Evolutionary conservation across 2,329 filamentous ascomycete species (phyloP).

Genomic region (Fusarium avenaceum): DNA sequence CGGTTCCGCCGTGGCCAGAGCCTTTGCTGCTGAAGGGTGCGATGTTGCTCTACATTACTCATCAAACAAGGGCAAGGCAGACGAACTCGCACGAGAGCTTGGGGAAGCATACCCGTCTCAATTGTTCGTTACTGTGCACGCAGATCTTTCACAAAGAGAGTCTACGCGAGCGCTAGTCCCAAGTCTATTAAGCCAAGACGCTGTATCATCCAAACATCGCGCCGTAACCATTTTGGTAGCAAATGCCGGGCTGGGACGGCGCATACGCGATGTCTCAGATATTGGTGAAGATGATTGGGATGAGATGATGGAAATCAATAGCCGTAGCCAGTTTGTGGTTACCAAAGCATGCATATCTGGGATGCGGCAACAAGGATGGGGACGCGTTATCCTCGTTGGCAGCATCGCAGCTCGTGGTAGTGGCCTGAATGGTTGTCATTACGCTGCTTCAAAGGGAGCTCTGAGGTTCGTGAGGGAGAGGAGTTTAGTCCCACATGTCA

Average conservation of each 20-base stretch:
- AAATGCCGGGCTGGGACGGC: constrained; percentile 52
- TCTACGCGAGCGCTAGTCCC: constrained; percentile 22
- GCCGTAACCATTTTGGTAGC: constrained; percentile 52
- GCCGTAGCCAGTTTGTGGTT: constrained; percentile 53
- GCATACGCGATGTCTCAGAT: constrained; percentile 52
- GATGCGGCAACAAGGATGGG: constrained; percentile 53
- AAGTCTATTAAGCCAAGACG: not conserved
- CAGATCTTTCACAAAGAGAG: constrained; percentile 28
- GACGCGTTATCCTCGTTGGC: constrained; percentile 52
- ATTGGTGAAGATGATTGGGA: constrained; percentile 56
- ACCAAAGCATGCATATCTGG: constrained; percentile 51
- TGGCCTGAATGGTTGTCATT: constrained; percentile 54
- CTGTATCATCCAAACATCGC: constrained; percentile 34
- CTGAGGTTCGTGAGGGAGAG: constrained; percentile 26
- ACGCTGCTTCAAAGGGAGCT: constrained; percentile 54
- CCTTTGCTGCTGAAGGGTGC: constrained; percentile 54
- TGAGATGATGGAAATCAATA: constrained; percentile 54
- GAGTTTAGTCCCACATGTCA: not conserved
- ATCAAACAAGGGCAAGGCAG: constrained; percentile 53
- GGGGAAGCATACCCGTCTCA: not conserved
- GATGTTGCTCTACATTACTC: constrained; percentile 55
- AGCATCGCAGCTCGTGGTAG: constrained; percentile 54
- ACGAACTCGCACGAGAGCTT: constrained; percentile 47
- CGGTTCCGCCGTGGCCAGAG: constrained; percentile 51
- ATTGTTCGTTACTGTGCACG: constrained; percentile 11